Percentiles rank a stretch among this genome's conserved stretches.
phyloP scores from a whole-genome alignment of 2,329 filamentous ascomycete genomes.

The Aspergillus sp. region DNA sequence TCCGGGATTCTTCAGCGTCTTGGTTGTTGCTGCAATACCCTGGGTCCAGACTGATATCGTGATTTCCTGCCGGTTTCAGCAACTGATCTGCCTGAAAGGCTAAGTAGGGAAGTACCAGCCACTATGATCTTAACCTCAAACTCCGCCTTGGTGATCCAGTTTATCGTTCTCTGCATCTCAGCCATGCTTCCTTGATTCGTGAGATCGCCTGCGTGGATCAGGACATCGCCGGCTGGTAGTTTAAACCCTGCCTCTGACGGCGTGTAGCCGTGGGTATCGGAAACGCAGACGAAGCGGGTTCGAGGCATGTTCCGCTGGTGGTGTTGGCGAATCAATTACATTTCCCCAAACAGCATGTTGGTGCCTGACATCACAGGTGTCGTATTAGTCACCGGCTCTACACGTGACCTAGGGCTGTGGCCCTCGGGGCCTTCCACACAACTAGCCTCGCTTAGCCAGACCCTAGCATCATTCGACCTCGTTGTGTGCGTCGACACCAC shows the following conservation, averaged over 20 bases:
- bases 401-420: slow-evolving; percentile 34
- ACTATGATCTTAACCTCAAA: slow-evolving; percentile 48
- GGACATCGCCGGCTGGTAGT: slow-evolving; percentile 47
- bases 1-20: slow-evolving; percentile 33
- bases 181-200: slow-evolving; percentile 46
- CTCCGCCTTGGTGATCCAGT: slow-evolving; percentile 45
- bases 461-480: slow-evolving; percentile 30
- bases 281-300: slow-evolving; percentile 50
- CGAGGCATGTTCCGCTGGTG: slow-evolving; percentile 14
- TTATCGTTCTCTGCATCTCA: slow-evolving; percentile 44
- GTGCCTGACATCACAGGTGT: too few relatives aligned
- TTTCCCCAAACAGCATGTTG: too few relatives aligned
- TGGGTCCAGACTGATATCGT: slow-evolving; percentile 47
- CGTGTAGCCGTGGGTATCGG: slow-evolving; percentile 48
- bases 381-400: too few relatives aligned
- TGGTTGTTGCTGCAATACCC: slow-evolving; percentile 40
- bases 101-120: slow-evolving; percentile 36
- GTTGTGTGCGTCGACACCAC: slow-evolving; percentile 36
- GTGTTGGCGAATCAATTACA: too few relatives aligned
- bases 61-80: slow-evolving; percentile 51
- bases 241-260: slow-evolving; percentile 41
- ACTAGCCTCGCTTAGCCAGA: slow-evolving; percentile 33
- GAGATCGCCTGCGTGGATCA: slow-evolving; percentile 52
- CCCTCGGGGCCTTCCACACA: slow-evolving; percentile 29
- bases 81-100: too few relatives aligned